Conservation (phyloP, 371 early-diverging fungal genomes). For the Rhizopus sp. region DNA sequence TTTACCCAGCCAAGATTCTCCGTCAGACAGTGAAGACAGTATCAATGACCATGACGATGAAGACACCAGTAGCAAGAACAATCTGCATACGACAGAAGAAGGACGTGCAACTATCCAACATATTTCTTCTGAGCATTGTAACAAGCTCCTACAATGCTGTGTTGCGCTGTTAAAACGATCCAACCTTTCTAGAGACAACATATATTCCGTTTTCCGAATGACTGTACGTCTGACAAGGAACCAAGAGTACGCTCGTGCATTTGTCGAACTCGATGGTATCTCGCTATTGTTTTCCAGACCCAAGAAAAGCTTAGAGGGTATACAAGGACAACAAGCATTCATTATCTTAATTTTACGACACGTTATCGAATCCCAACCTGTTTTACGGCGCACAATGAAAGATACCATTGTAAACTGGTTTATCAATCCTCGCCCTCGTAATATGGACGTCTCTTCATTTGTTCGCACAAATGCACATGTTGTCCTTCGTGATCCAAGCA, state of each 20-base stretch:
- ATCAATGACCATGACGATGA: conserved; percentile 11
- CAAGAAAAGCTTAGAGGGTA: conserved; percentile 51
- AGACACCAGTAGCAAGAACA: conserved; percentile 8
- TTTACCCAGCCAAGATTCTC: conserved; percentile 4
- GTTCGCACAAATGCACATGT: conserved; percentile 73
- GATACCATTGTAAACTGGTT: conserved; percentile 77
- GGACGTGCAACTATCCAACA: not conserved
- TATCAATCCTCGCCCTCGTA: conserved; percentile 67
- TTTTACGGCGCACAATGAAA: conserved; percentile 75
- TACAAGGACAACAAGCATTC: conserved; percentile 74
- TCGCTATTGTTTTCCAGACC: conserved; percentile 57
- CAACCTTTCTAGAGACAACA: conserved; percentile 51
- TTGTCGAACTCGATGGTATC: conserved; percentile 72
- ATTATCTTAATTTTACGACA: conserved; percentile 86
- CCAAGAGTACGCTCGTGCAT: conserved; percentile 61
- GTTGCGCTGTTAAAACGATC: conserved; percentile 50
- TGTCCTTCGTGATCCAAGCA: conserved; percentile 72
- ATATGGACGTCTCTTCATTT: conserved; percentile 72
- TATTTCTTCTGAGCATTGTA: conserved; percentile 37
- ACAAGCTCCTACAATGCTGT: conserved; percentile 41
- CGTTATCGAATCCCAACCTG: conserved; percentile 72
- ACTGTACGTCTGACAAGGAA: conserved; percentile 80
- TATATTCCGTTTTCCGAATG: conserved; percentile 75
- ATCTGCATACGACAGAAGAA: not conserved
- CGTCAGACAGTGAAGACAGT: conserved; percentile 22